Evolutionary conservation across 73 alveolate species (phyloP).

Genomic region (Tetrahymena elliotti): DNA sequence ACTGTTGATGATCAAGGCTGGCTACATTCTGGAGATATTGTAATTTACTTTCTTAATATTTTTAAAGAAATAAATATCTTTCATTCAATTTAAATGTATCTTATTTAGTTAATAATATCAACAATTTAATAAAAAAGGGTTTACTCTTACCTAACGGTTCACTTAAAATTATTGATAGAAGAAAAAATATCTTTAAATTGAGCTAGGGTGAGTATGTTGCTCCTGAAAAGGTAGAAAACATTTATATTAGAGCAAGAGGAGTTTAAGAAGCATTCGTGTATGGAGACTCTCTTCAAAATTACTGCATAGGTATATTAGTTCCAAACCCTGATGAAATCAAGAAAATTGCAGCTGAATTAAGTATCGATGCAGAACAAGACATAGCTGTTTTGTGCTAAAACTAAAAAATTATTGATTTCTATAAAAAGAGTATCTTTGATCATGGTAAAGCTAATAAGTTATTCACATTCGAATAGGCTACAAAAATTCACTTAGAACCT

Average conservation of each 20-base stretch:
- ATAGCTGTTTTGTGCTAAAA: slow-evolving; percentile 32
- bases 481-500: slow-evolving; percentile 3
- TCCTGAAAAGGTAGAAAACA: slow-evolving; percentile 90
- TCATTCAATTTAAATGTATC: too few relatives aligned
- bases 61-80: too few relatives aligned
- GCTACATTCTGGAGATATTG: slow-evolving; percentile 96
- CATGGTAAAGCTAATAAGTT: slow-evolving; percentile 24
- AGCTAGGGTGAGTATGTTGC: slow-evolving; percentile 93
- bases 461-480: slow-evolving; percentile 25
- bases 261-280: slow-evolving; percentile 86
- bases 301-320: slow-evolving; percentile 78
- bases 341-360: slow-evolving; percentile 29
- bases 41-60: slow-evolving; percentile 9
- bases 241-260: slow-evolving; percentile 54
- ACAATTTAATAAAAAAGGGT: slow-evolving; percentile 24
- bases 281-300: slow-evolving; percentile 79
- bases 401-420: background rate
- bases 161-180: slow-evolving; percentile 79
- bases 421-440: slow-evolving; percentile 19
- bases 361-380: background rate
- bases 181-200: slow-evolving; percentile 79
- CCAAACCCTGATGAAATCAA: slow-evolving; percentile 63
- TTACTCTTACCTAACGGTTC: slow-evolving; percentile 55
- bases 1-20: slow-evolving; percentile 82
- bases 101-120: too few relatives aligned